Evolutionary conservation across 805 yeast genomes (phyloP).

Genomic region (Ogataea ramenticola): DNA sequence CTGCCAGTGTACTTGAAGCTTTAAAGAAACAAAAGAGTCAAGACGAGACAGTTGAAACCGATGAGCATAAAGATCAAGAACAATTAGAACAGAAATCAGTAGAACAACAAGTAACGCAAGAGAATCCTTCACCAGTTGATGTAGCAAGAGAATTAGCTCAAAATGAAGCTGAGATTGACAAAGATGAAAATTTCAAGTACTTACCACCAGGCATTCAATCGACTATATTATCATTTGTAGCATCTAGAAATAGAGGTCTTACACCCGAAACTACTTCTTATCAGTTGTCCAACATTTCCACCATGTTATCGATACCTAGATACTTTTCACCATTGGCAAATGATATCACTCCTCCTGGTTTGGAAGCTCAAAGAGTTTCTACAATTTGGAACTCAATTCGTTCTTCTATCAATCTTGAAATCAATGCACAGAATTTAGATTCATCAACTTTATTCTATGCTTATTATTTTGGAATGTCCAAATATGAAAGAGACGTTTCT

Average conservation of each 20-base stretch:
- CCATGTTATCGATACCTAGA: slow-evolving; percentile 19
- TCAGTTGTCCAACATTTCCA: slow-evolving; percentile 14
- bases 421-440: slow-evolving; percentile 22
- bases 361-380: slow-evolving; percentile 25
- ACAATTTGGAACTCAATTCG: slow-evolving; percentile 25
- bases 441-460: slow-evolving; percentile 35
- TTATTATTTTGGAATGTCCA: slow-evolving; percentile 35
- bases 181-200: slow-evolving; percentile 22
- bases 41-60: slow-evolving; percentile 5
- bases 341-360: slow-evolving; percentile 23
- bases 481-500: slow-evolving; percentile 32
- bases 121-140: not conserved
- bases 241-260: slow-evolving; percentile 11
- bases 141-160: not conserved
- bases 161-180: slow-evolving; percentile 12
- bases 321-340: slow-evolving; percentile 18
- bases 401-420: slow-evolving; percentile 14
- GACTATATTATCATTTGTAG: slow-evolving; percentile 21
- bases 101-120: too few relatives aligned
- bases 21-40: slow-evolving; percentile 27
- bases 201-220: slow-evolving; percentile 29
- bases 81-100: not conserved
- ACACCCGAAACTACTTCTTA: slow-evolving; percentile 8
- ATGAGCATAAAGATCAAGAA: not conserved
- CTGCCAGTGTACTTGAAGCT: slow-evolving; percentile 31